A percentile compares a stretch with the other conserved stretches of the same genome.
These are phyloP conservation scores for Alternaria gansuensis DNA, from an alignment of 2,329 filamentous ascomycete genomes.

Conservation along the genomic window DNA sequence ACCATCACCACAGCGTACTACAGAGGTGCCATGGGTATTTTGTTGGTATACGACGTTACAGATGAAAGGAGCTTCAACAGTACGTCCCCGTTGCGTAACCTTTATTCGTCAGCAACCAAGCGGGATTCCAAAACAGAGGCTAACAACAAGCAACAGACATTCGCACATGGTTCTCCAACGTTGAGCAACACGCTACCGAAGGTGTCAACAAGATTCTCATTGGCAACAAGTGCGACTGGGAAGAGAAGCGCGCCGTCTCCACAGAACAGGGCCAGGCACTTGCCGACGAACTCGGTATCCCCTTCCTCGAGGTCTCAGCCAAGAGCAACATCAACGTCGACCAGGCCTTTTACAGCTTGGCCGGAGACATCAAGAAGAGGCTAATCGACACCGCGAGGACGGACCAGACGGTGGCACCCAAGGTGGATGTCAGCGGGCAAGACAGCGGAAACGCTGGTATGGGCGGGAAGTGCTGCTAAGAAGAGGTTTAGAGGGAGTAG, in stretches of 20 bases:
- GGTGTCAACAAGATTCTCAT: constrained; percentile 99
- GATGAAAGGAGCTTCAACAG: constrained; percentile 96
- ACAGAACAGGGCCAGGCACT: constrained; percentile 93
- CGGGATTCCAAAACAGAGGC: constrained; percentile 5
- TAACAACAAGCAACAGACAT: constrained; percentile 72
- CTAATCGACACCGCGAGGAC: constrained; percentile 90
- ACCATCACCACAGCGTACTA: constrained; percentile 99
- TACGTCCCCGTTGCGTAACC: constrained; percentile 58
- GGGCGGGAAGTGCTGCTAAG: constrained; percentile 54
- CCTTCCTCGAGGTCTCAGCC: constrained; percentile 97
- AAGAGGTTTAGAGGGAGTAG: not conserved
- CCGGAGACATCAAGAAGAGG: constrained; percentile 97
- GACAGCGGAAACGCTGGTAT: constrained; percentile 39
- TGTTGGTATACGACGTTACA: constrained; percentile 98
- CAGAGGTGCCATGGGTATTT: constrained; percentile 95
- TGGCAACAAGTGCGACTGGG: constrained; percentile 99
- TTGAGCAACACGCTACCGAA: constrained; percentile 97
- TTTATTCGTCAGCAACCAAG: not conserved
- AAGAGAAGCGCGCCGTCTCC: constrained; percentile 95
- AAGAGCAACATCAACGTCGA: constrained; percentile 99
- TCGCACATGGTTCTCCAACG: constrained; percentile 98
- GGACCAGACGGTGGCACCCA: constrained; percentile 57
- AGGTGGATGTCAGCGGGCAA: constrained; percentile 49
- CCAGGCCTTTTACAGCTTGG: constrained; percentile 95
- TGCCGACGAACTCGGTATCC: constrained; percentile 94